Conservation (phyloP, 2,329 filamentous ascomycete genomes). For the Colletotrichum cordylinicola region DNA sequence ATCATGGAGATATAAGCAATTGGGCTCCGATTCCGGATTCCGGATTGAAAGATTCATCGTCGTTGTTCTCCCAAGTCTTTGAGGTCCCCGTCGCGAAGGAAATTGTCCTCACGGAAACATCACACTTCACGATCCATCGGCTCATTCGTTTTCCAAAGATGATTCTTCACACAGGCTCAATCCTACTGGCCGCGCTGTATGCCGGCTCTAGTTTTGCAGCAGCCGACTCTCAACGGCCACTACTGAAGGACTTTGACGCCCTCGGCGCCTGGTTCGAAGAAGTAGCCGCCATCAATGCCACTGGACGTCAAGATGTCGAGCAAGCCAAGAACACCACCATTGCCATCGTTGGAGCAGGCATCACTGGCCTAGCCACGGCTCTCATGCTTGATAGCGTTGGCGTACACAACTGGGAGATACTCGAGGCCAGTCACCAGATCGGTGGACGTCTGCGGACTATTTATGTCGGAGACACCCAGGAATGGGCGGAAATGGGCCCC, state of each 20-base stretch:
- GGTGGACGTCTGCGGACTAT: constrained; percentile 66
- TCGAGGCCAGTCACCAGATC: constrained; percentile 60
- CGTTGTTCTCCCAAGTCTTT: background rate
- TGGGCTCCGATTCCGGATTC: background rate
- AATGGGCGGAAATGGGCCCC: constrained; percentile 67
- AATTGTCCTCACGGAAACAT: background rate
- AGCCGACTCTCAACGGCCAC: background rate
- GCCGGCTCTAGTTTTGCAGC: background rate
- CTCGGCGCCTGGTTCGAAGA: background rate
- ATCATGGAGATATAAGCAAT: background rate
- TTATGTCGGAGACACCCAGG: constrained; percentile 57
- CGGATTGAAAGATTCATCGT: background rate
- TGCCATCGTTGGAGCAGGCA: constrained; percentile 66
- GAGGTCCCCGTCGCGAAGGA: background rate
- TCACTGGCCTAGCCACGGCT: constrained; percentile 63
- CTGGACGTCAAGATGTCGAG: background rate
- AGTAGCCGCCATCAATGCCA: background rate
- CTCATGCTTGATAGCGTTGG: constrained; percentile 52
- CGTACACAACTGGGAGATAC: constrained; percentile 61
- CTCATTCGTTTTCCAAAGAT: background rate
- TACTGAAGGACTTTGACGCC: background rate
- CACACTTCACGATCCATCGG: background rate
- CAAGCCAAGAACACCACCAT: constrained; percentile 34
- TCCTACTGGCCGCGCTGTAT: background rate
- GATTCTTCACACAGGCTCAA: background rate